These are phyloP conservation scores for Colletotrichum salicis DNA, from an alignment of 2,329 filamentous ascomycete genomes.

Conservation along the genomic window DNA sequence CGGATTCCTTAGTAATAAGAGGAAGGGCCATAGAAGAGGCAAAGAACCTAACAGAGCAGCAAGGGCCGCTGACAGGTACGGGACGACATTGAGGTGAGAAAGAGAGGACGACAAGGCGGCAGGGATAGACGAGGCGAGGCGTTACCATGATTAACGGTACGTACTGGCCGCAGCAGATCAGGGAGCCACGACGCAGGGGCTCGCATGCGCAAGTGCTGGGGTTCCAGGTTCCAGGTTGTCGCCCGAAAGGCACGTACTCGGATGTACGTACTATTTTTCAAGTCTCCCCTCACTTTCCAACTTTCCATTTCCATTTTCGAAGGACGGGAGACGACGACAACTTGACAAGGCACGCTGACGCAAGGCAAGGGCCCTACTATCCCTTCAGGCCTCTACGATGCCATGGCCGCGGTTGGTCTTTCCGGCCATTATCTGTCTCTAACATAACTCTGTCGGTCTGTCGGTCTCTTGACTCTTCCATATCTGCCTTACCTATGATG, in stretches of 20 bases:
- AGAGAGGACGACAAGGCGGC: background rate
- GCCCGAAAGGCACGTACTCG: background rate
- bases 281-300: background rate
- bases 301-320: no score
- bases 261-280: background rate
- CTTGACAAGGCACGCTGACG: background rate
- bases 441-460: background rate
- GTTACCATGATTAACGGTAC: background rate
- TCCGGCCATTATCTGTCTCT: background rate
- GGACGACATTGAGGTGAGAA: background rate
- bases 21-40: background rate
- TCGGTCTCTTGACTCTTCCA: background rate
- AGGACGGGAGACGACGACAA: background rate
- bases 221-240: background rate
- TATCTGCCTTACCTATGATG: background rate
- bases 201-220: background rate
- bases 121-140: background rate
- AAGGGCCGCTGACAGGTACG: background rate
- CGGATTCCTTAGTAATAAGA: background rate
- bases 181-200: constrained; percentile 18
- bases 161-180: constrained; percentile 4
- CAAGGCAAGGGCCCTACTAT: background rate
- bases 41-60: background rate
- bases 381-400: no score
- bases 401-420: no score